Percentiles rank a stretch among this genome's conserved stretches.
phyloP scores from a whole-genome alignment of 345 rosid species.

The Psidium friedrichsthalianum region DNA sequence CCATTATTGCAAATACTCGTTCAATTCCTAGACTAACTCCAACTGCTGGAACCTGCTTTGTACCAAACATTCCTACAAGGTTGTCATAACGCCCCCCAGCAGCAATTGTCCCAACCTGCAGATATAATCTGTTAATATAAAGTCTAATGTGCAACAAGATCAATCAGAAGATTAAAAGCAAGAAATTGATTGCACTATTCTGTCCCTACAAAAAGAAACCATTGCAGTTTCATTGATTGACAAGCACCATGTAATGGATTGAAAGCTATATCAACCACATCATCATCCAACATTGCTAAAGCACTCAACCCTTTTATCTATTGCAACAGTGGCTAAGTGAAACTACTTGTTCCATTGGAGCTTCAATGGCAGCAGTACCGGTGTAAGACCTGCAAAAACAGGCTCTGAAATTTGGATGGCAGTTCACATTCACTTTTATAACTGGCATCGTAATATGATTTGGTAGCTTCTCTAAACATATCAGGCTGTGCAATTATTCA shows the following conservation, averaged over 20 bases:
- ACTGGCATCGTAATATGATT: background rate
- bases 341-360: background rate
- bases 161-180: background rate
- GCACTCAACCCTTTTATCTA: background rate
- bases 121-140: background rate
- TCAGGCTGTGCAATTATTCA: background rate
- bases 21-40: slow-evolving; percentile 95
- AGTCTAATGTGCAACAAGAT: background rate
- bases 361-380: background rate
- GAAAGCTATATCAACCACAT: background rate
- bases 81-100: slow-evolving; percentile 95
- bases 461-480: background rate
- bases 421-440: background rate
- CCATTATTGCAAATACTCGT: slow-evolving; percentile 81
- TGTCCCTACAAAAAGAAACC: background rate
- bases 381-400: background rate
- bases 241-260: background rate
- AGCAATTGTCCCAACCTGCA: slow-evolving; percentile 89
- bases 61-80: slow-evolving; percentile 83
- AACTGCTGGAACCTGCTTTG: slow-evolving; percentile 84
- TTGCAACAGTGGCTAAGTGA: background rate
- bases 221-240: background rate
- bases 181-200: background rate
- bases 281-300: background rate
- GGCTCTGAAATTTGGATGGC: background rate